A percentile compares a stretch with the other conserved stretches of the same genome.
Evolutionary conservation across 2,329 filamentous ascomycete species (phyloP).

Genomic region (Microthyrium microscopicum): DNA sequence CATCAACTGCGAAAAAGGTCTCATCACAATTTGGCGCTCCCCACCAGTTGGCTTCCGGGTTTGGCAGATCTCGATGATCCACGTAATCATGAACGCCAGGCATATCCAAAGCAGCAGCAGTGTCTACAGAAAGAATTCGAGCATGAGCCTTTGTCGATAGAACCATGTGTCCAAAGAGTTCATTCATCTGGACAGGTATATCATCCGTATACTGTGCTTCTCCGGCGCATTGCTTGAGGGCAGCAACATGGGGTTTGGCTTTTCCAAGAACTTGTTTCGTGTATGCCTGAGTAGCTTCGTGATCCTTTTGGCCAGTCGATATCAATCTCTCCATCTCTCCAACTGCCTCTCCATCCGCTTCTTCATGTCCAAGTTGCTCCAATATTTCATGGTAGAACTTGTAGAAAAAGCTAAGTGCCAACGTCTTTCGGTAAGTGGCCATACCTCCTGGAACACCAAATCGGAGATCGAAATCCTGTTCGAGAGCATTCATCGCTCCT

Average conservation of each 20-base stretch:
- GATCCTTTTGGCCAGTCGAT: constrained; percentile 65
- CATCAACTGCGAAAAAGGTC: constrained; percentile 77
- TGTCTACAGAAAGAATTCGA: constrained; percentile 64
- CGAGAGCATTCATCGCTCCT: constrained; percentile 77
- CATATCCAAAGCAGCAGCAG: constrained; percentile 58
- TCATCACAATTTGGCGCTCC: constrained; percentile 76
- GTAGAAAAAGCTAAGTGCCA: constrained; percentile 91
- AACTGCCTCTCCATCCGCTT: constrained; percentile 56
- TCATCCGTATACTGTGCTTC: constrained; percentile 96
- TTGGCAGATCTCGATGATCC: constrained; percentile 68
- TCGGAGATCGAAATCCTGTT: constrained; percentile 69
- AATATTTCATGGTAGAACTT: constrained; percentile 88
- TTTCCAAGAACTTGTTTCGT: constrained; percentile 71
- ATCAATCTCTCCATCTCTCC: constrained; percentile 74
- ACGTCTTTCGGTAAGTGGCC: constrained; percentile 84
- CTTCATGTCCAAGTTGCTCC: constrained; percentile 38
- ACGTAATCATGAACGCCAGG: constrained; percentile 75
- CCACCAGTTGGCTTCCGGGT: constrained; percentile 72
- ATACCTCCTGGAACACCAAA: constrained; percentile 93
- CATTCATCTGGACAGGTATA: constrained; percentile 71
- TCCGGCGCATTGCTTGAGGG: constrained; percentile 82
- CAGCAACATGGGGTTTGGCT: constrained; percentile 72
- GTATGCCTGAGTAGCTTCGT: constrained; percentile 58
- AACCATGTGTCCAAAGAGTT: constrained; percentile 76
- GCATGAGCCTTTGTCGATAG: constrained; percentile 80